Conservation (phyloP, 2,329 filamentous ascomycete species). For the Colletotrichum sp. region DNA sequence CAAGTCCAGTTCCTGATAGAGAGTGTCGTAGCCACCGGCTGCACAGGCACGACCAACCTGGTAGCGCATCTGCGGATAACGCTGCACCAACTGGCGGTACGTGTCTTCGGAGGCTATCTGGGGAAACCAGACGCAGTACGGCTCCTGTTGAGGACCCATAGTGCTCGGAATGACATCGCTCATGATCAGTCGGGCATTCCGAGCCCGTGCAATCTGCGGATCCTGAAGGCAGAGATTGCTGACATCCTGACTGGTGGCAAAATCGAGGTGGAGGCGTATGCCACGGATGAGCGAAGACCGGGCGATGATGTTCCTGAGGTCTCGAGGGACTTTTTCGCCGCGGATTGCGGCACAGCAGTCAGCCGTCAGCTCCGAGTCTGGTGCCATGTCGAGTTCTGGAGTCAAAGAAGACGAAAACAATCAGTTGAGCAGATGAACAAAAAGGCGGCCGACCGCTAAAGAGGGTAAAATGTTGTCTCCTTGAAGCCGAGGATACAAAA, state of each 20-base stretch:
- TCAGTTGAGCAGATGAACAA: neutral
- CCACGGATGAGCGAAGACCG: neutral
- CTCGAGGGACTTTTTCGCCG: neutral
- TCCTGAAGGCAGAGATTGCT: neutral
- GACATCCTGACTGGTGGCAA: neutral
- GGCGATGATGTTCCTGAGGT: neutral
- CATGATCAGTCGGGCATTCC: conserved; percentile 28
- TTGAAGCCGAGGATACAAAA: neutral
- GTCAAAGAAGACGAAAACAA: neutral
- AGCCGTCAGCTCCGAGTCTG: neutral
- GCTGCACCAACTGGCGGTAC: conserved; percentile 34
- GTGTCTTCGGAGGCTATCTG: neutral
- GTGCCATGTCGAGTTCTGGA: neutral
- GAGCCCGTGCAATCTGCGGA: neutral
- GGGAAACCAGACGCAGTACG: conserved; percentile 32
- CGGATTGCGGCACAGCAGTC: neutral
- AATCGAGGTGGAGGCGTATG: neutral
- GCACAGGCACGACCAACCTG: conserved; percentile 43
- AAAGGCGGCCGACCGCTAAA: neutral
- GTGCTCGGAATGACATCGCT: conserved; percentile 31
- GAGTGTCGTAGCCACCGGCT: conserved; percentile 36
- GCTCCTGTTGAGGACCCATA: conserved; percentile 24
- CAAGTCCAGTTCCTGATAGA: conserved; percentile 39
- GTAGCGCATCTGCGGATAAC: conserved; percentile 39
- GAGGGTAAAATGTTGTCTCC: neutral